Evolutionary conservation across 1,284 basidiomycete species (phyloP).

Genomic region (Stygiomarasmius scandens): DNA sequence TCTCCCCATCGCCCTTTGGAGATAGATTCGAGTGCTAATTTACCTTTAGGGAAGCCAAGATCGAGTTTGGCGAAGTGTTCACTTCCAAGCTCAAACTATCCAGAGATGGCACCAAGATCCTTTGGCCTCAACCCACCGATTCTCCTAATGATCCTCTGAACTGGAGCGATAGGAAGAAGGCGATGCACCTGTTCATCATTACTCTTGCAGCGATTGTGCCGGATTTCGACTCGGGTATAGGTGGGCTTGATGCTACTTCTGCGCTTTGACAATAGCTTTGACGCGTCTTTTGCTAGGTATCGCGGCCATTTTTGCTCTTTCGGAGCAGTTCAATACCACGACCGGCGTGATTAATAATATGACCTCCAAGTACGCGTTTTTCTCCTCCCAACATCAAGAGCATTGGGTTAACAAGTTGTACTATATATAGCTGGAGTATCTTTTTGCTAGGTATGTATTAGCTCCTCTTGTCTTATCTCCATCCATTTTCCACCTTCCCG

Average conservation of each 20-base stretch:
- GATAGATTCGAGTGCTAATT: no score
- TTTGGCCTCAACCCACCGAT: slow-evolving; percentile 68
- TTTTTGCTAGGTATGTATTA: slow-evolving; percentile 54
- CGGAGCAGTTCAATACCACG: slow-evolving; percentile 59
- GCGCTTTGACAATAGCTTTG: background rate
- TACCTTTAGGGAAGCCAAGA: slow-evolving; percentile 48
- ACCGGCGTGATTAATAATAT: slow-evolving; percentile 64
- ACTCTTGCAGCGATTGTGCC: slow-evolving; percentile 70
- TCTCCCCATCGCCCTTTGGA: slow-evolving; percentile 20
- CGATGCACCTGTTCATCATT: slow-evolving; percentile 57
- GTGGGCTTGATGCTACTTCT: slow-evolving; percentile 33
- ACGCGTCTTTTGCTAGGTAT: slow-evolving; percentile 42
- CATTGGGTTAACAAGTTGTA: slow-evolving; percentile 1
- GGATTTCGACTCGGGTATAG: slow-evolving; percentile 70
- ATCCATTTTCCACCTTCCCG: slow-evolving; percentile 37
- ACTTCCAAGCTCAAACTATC: slow-evolving; percentile 53
- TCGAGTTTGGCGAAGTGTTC: slow-evolving; percentile 53
- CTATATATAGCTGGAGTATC: slow-evolving; percentile 61
- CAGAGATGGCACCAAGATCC: slow-evolving; percentile 48
- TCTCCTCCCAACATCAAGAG: background rate
- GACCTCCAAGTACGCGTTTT: slow-evolving; percentile 53
- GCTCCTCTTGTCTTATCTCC: background rate
- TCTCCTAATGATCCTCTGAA: slow-evolving; percentile 69
- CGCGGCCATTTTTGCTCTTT: slow-evolving; percentile 61
- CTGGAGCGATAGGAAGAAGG: slow-evolving; percentile 51